Conservation (phyloP, 257 asterid species). For the Nicotiana attenuata region DNA sequence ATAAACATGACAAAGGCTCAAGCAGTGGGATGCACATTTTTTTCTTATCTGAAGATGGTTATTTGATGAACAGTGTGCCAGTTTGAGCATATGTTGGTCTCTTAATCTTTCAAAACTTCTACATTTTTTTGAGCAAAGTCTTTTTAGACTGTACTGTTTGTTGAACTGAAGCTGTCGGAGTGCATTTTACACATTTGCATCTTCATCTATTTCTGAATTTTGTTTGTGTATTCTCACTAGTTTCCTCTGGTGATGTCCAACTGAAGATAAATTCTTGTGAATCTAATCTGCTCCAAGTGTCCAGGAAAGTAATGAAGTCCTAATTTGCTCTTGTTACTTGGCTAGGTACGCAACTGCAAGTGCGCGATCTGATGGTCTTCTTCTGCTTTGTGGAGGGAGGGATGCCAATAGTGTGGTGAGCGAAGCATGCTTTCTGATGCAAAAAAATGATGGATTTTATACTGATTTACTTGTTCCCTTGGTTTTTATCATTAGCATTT, state of each 20-base stretch:
- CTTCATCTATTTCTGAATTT: neutral
- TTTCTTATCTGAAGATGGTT: neutral
- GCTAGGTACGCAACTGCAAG: constrained; percentile 98
- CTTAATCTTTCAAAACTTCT: neutral
- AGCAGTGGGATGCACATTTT: neutral
- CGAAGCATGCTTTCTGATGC: constrained; percentile 11
- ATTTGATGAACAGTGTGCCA: neutral
- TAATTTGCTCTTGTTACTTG: neutral
- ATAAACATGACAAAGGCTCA: neutral
- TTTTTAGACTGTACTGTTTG: neutral
- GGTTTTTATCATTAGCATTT: neutral
- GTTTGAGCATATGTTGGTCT: neutral
- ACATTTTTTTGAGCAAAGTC: neutral
- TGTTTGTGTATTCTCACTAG: neutral
- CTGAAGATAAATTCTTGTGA: constrained; percentile 6
- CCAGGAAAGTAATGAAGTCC: neutral
- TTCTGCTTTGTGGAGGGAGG: constrained; percentile 99
- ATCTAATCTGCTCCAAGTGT: neutral
- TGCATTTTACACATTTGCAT: neutral
- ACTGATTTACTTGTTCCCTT: neutral
- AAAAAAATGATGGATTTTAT: neutral
- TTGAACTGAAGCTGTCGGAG: neutral
- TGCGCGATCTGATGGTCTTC: constrained; percentile 99
- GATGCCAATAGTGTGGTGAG: constrained; percentile 97
- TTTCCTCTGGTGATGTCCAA: neutral